Base-by-base conservation (phyloP, 148 eudicot genomes). In the Mesembryanthemum crystallinum region DNA sequence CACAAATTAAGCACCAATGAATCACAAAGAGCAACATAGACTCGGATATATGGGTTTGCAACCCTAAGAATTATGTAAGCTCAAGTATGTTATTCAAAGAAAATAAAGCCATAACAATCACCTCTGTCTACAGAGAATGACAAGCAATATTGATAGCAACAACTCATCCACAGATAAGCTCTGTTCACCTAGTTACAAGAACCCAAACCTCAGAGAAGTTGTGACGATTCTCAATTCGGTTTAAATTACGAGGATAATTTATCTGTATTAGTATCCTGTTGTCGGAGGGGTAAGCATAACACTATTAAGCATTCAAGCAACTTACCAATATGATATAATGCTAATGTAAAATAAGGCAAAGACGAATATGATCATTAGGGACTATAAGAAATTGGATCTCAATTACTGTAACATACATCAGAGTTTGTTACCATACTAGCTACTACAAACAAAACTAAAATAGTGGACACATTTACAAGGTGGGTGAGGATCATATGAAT, bases 371-470 rank as follows among this genome's bases (percentile, higher is more conserved):
- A 37, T 18, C 60, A 63, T 39, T 29, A 14, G 20, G 14, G 33
- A 58, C n/a, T 71, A 35, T 15, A 57, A 39, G 17, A 63, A 71
- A 52, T 27, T 52, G 24, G 8, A 64, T 45, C 15, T 52, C 64
- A 71, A 11, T 61, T 35, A 39, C 8, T 52, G 21, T 25, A 52
- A 71, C 63, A 52, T 35, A 64, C n/a, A 45, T 29, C 71, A 25
- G 58, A 32, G 37, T 17, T 64, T 25, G 18, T 35, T 49, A 78
- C 29, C 52, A 27, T 64, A 78, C 76, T 73, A 74, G 28, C 79
- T 80, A 69, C 35, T 24, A 75, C 82, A 80, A 55, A 37, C 61
- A 70, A 76, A 71, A 61, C 70, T 47, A 77, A 61, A 51, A 30
- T 59, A 43, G 32, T 21, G 71, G 60, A 70, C 57, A 69, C 63